Conservation (phyloP, 495 filamentous ascomycete species). For the Penicillium cosmopolitanum region DNA sequence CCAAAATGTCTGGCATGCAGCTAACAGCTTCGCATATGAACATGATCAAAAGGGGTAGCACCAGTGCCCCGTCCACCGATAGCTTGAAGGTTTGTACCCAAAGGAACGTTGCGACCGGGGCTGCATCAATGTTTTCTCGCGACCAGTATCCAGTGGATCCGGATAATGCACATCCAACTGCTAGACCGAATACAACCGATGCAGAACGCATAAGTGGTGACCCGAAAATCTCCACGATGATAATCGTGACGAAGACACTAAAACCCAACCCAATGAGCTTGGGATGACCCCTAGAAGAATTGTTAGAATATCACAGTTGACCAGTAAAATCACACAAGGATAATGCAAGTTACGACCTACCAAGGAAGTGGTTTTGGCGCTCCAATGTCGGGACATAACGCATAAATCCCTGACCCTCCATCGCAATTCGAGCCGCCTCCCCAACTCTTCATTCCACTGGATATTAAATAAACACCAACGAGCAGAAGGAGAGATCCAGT, state of each 20-base stretch:
- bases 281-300: slow-evolving; percentile 62
- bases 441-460: slow-evolving; percentile 77
- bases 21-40: slow-evolving; percentile 69
- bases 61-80: slow-evolving; percentile 74
- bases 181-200: slow-evolving; percentile 73
- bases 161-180: slow-evolving; percentile 81
- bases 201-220: slow-evolving; percentile 71
- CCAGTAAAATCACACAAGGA: neutral
- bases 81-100: slow-evolving; percentile 85
- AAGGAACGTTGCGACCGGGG: slow-evolving; percentile 77
- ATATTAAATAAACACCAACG: slow-evolving; percentile 71
- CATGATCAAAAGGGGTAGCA: slow-evolving; percentile 68
- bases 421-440: slow-evolving; percentile 70
- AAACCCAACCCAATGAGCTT: slow-evolving; percentile 83
- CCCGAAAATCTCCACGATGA: slow-evolving; percentile 76
- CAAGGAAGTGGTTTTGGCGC: slow-evolving; percentile 75
- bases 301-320: neutral
- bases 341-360: slow-evolving; percentile 10
- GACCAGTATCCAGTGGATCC: slow-evolving; percentile 80
- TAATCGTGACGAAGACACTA: slow-evolving; percentile 80
- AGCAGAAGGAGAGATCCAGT: slow-evolving; percentile 77
- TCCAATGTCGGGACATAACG: slow-evolving; percentile 65
- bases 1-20: slow-evolving; percentile 82
- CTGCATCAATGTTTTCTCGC: slow-evolving; percentile 59
- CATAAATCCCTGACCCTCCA: slow-evolving; percentile 54